Conservation (phyloP, 1,284 basidiomycete genomes). For the Naganishia sp. region DNA sequence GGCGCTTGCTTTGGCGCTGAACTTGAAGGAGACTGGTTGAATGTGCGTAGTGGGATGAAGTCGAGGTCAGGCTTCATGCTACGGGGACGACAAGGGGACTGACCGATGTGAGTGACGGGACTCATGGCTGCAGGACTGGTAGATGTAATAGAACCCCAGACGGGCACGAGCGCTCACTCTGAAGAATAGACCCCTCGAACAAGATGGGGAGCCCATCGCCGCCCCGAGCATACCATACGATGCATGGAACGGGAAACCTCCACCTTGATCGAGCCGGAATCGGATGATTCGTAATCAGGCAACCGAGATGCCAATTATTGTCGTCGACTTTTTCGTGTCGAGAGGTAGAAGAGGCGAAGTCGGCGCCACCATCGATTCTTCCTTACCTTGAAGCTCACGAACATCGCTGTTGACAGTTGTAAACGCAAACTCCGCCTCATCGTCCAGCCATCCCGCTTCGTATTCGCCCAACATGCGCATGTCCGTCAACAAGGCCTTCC, state of each 20-base stretch:
- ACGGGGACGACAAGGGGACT: not conserved
- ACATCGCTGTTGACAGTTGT: too few species aligned
- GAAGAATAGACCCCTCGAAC: not conserved
- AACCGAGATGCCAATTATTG: not conserved
- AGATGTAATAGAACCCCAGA: too few species aligned
- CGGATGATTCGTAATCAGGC: constrained; percentile 1
- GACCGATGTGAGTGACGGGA: constrained; percentile 22
- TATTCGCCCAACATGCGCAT: constrained; percentile 16
- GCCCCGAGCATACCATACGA: too few species aligned
- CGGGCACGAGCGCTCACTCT: not conserved
- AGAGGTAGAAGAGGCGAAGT: not conserved
- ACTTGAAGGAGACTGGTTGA: constrained; percentile 27
- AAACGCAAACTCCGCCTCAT: too few species aligned
- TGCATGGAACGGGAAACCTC: not conserved
- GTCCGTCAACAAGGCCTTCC: constrained; percentile 33
- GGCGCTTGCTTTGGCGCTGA: constrained; percentile 12
- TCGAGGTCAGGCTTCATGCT: not conserved
- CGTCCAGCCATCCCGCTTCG: not conserved
- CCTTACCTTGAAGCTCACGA: not conserved
- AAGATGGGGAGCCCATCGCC: too few species aligned
- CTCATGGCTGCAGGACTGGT: not conserved
- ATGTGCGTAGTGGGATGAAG: not conserved
- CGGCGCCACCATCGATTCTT: not conserved
- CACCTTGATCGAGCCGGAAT: not conserved
- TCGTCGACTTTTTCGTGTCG: not conserved